Base-by-base conservation (phyloP, 148 eudicot genomes). In the Silene uniflora region DNA sequence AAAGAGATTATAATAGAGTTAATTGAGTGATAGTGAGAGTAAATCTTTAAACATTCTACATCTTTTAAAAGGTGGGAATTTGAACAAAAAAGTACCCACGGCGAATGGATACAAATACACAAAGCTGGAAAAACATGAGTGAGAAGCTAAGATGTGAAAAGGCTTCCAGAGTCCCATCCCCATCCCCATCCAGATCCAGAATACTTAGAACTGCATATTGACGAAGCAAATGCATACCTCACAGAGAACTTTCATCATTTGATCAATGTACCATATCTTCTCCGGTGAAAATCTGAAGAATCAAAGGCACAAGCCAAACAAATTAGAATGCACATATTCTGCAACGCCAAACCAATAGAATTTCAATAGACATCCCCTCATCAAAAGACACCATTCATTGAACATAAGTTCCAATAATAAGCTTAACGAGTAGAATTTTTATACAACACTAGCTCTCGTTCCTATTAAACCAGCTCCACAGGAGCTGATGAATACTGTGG, bases 231-330 rank as follows among this genome's bases (percentile, higher is more conserved):
- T 83, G 65, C 83, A 80, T 89, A 95, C 99, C 99, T 90, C 89
- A 67, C 86, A 83, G 73, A 95, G 97, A 86, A 95, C 97, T 88
- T 90, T 95, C 76, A 95, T 90, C 97, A 95, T 95, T 85, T 95
- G 99, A 86, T 95, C 99, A 80, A 95, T 91, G 83, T 92, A 95
- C 97, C 99, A 95, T 47, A 84, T 80, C 85, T 89, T 95, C 76
- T 95, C 96, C 16, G 89, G 87, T 52, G 94, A 90, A 86, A 92
- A 89, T 91, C 99, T 95, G 76, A 65, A 87, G 63, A 68, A 84
- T 11, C 73, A 81, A 68, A 77, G 49, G 17, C 1, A 70, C 49
- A 10, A 32, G 62, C 44, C 73, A 76, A 25, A 63, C 25, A 58
- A 65, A 25, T 14, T 25, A 17, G 18, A 32, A 49, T 55, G 69